A percentile compares a stretch with the other conserved stretches of the same genome.
Conservation (phyloP, 1,139 yeast species). For the Lodderomyces jiufengensis region DNA sequence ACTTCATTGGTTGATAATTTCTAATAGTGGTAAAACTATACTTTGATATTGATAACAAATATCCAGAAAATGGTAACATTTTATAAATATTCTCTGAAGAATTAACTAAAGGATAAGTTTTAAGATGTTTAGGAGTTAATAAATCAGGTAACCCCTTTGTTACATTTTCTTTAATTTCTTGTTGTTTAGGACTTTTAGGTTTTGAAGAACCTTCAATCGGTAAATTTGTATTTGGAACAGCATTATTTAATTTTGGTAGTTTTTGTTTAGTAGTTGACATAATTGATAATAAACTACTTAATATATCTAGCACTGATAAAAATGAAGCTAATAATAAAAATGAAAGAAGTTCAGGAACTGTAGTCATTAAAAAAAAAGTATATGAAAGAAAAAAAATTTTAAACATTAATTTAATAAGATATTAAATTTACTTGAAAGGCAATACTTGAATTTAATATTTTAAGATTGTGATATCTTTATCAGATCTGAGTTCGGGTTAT, state of each 20-base stretch:
- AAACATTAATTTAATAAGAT: not conserved
- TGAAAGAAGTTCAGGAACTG: conserved; percentile 13
- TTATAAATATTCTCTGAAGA: conserved; percentile 18
- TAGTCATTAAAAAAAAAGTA: conserved; percentile 8
- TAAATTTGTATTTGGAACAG: not conserved
- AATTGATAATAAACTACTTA: conserved; percentile 9
- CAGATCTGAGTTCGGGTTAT: too few relatives aligned
- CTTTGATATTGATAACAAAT: conserved; percentile 9
- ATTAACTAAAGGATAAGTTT: conserved; percentile 24
- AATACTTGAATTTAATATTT: not conserved
- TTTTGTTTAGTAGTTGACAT: conserved; percentile 9
- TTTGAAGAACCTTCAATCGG: conserved; percentile 4
- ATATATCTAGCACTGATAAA: conserved; percentile 13
- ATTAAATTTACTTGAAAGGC: not conserved
- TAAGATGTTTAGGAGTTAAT: conserved; percentile 18
- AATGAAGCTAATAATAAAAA: conserved; percentile 14
- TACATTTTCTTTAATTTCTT: conserved; percentile 1
- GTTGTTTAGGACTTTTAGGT: not conserved
- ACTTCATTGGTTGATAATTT: conserved; percentile 25
- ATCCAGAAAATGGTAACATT: conserved; percentile 19
- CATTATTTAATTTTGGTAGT: not conserved
- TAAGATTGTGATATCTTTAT: too few relatives aligned
- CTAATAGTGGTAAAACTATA: conserved; percentile 19
- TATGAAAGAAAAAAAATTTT: conserved; percentile 1
- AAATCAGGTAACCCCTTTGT: not conserved